Evolutionary conservation across 257 asterid genomes (phyloP), one percentile per base, ranked within the genome.

Genomic region (Craterostigma plantagineum): DNA sequence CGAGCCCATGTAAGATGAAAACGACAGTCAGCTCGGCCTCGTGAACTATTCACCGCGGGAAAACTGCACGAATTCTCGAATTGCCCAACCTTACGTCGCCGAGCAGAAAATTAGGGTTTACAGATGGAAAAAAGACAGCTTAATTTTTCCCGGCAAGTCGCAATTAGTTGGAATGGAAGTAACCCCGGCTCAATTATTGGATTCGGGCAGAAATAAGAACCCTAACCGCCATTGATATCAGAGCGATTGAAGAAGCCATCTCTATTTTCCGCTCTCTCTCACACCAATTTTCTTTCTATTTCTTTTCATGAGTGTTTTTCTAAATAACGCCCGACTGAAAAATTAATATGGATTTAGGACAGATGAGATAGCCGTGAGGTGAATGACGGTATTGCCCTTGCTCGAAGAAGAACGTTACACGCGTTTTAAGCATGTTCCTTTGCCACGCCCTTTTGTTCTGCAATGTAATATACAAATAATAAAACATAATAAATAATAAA

Each of bases 101-200:
- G 16, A 45, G 35, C 16, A 40, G 41, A 40, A 55, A 67, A 71
- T 67, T 77, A 81, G 94, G 93, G 91, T 81, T 75, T 74, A 47
- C 40, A 46, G 14, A 59, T 41, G 41, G 55, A 43, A 43, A 52
- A 16, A 39, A 33, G 33, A n/a, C 42, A 42, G 48, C 43, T 12
- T 40, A 59, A 53, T 7, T 14, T 30, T 14, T 34, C 42, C 11
- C 42, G 48, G 45, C 48, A 16, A 51, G 49, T 40, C 39, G 45
- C 50, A 55, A 35, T 43, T n/a, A 27, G 15, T 54, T 38, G 16
- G n/a, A n/a, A n/a, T n/a, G n/a, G 33, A 37, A 11, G 35, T n/a
- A 18, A 37, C 53, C 51, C 30, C 6, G 55, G 57, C 53, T 40
- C 59, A 48, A 56, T 43, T 38, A 59, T 37, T 52, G 57, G 42